These are phyloP conservation scores for Astraeus odoratus DNA, from an alignment of 768 basidiomycete species.

Conservation along the genomic window DNA sequence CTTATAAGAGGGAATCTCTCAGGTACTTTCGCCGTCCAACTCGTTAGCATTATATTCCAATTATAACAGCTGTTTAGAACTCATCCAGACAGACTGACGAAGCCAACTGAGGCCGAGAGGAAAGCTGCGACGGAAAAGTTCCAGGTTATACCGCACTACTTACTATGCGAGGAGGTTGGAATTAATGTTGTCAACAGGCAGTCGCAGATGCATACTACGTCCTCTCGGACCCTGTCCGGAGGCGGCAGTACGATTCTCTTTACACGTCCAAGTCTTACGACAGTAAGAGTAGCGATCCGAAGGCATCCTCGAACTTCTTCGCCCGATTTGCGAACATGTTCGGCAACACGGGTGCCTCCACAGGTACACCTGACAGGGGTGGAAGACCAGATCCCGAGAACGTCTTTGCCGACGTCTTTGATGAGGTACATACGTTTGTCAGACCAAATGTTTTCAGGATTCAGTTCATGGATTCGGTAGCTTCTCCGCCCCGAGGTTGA, in stretches of 20 bases:
- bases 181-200: conserved; percentile 35
- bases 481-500: conserved; percentile 79
- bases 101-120: conserved; percentile 65
- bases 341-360: conserved; percentile 29
- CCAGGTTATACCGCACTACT: conserved; percentile 45
- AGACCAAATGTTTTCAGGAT: neutral
- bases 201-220: conserved; percentile 95
- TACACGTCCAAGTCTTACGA: conserved; percentile 46
- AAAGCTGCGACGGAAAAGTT: conserved; percentile 76
- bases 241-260: conserved; percentile 65
- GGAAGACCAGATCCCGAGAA: conserved; percentile 69
- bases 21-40: conserved; percentile 34
- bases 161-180: neutral
- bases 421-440: conserved; percentile 56
- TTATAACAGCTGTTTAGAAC: conserved; percentile 44
- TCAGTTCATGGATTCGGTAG: conserved; percentile 28
- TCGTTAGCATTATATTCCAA: conserved; percentile 6
- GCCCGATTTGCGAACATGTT: conserved; percentile 71
- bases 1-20: conserved; percentile 75
- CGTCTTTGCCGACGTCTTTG: conserved; percentile 87
- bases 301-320: conserved; percentile 70
- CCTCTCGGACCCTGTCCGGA: conserved; percentile 69
- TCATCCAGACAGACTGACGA: conserved; percentile 79
- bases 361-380: conserved; percentile 25
- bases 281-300: conserved; percentile 56